These are phyloP conservation scores for Serendipita sp. DNA, from an alignment of 768 basidiomycete genomes.

Conservation along the genomic window DNA sequence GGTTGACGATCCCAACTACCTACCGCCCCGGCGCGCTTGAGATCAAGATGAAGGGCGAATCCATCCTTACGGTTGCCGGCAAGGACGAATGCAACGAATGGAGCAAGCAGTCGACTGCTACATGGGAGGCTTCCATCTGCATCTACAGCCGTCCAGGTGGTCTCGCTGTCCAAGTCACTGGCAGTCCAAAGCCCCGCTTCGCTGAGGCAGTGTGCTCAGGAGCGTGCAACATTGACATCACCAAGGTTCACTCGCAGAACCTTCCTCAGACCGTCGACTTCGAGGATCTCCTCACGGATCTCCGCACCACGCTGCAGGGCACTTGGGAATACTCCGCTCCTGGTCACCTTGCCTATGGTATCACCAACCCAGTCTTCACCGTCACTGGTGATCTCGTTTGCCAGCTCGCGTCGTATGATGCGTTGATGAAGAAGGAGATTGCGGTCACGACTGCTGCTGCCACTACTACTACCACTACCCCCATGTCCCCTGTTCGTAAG, in stretches of 20 bases:
- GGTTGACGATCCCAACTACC: constrained; percentile 16
- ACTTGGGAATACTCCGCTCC: constrained; percentile 17
- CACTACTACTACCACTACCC: neutral
- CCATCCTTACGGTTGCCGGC: constrained; percentile 14
- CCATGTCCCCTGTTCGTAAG: neutral
- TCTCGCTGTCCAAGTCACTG: constrained; percentile 13
- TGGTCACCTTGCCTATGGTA: constrained; percentile 15
- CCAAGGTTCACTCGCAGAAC: constrained; percentile 5
- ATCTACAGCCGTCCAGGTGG: constrained; percentile 12
- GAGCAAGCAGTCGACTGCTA: constrained; percentile 14
- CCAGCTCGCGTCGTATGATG: constrained; percentile 13
- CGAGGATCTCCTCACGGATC: constrained; percentile 13
- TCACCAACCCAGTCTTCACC: constrained; percentile 20
- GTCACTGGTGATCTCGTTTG: constrained; percentile 18
- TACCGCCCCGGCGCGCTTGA: constrained; percentile 14
- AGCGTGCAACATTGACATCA: constrained; percentile 6
- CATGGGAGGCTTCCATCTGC: constrained; percentile 15
- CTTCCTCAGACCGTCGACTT: constrained; percentile 15
- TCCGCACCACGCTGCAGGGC: constrained; percentile 17
- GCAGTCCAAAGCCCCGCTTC: constrained; percentile 10
- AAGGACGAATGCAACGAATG: constrained; percentile 10
- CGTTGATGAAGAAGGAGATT: constrained; percentile 2
- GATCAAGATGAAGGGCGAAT: constrained; percentile 16
- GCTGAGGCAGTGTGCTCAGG: neutral
- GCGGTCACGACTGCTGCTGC: neutral